These are phyloP conservation scores for Cladosporium sp. DNA, from an alignment of 2,329 filamentous ascomycete genomes.

Conservation along the genomic window DNA sequence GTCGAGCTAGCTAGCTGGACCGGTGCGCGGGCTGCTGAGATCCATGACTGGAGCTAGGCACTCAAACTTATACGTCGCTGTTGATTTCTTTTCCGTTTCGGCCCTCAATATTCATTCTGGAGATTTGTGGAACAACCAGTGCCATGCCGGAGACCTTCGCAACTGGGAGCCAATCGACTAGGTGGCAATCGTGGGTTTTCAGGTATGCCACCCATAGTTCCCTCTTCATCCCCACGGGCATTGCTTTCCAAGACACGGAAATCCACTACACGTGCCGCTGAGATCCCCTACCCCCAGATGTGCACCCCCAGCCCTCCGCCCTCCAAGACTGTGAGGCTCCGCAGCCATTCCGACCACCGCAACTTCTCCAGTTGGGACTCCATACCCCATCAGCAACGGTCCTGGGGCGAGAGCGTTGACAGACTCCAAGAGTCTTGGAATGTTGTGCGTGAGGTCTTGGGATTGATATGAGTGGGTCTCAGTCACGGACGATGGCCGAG, in stretches of 20 bases:
- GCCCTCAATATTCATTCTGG: neutral
- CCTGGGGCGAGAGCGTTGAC: neutral
- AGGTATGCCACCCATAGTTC: neutral
- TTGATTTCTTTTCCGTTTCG: neutral
- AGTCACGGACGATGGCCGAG: neutral
- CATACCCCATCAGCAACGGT: neutral
- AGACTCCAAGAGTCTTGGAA: neutral
- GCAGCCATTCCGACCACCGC: neutral
- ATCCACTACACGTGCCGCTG: neutral
- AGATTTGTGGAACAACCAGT: neutral
- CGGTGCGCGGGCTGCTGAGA: neutral
- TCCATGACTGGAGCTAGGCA: neutral
- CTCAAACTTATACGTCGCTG: neutral
- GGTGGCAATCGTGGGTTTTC: neutral
- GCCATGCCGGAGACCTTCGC: slow-evolving; percentile 13
- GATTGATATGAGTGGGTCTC: neutral
- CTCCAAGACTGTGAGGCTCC: neutral
- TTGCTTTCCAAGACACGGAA: neutral
- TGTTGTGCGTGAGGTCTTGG: neutral
- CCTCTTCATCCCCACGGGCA: neutral
- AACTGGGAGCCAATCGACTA: neutral
- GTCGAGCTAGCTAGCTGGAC: neutral
- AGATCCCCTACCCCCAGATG: neutral
- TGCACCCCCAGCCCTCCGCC: slow-evolving; percentile 5
- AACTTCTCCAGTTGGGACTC: slow-evolving; percentile 1